Base-by-base conservation (phyloP, 2,329 filamentous ascomycete species). In the Geosmithia putterillii region DNA sequence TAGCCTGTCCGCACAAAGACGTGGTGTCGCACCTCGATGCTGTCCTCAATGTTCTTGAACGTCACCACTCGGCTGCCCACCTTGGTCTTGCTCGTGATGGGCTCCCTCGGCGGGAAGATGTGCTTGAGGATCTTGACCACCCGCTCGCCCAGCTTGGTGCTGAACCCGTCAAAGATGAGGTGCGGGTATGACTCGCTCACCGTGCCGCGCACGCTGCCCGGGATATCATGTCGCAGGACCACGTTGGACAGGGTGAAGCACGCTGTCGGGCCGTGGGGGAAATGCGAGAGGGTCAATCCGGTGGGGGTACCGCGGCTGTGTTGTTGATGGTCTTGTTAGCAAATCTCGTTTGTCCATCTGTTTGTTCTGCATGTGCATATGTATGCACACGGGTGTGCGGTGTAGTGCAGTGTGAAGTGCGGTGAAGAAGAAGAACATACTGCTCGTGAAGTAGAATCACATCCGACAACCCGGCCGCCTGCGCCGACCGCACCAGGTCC, bases 1-100 rank as follows among this genome's bases (percentile, higher is more conserved):
- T 90, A 92, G 1, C 86, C 83, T 0, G 92, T 96, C 59, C 86
- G 82, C 17, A 98, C 90, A 57, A 95, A 98, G 2, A 98, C 89
- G 59, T 75, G 64, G 42, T 69, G 66, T 38, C 92, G 77, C 39
- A 98, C 84, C 63, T 98, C 90, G 42, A 96, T 94, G 47, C 84
- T 81, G 47, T 96, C 88, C 51, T 95, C 88, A 43, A 92, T 85
- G 54, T 95, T 95, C 61, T 90, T 87, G 64, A 95, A 95, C 2
- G 86, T 95, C 9, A 98, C 85, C 1, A 98, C 83, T 50, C 92
- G 73, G 54, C 81, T 94, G 38, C 90, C 90, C 18, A 94, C 70
- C 61, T 94, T 94, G 28, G 71, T 71, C 50, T 79, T 82, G 56
- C 62, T 73, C 8, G 81, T 86, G 28, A 79, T 73, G 1, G 78